These are phyloP conservation scores for Ilyonectria robusta DNA, from an alignment of 2,329 filamentous ascomycete genomes.

Conservation along the genomic window DNA sequence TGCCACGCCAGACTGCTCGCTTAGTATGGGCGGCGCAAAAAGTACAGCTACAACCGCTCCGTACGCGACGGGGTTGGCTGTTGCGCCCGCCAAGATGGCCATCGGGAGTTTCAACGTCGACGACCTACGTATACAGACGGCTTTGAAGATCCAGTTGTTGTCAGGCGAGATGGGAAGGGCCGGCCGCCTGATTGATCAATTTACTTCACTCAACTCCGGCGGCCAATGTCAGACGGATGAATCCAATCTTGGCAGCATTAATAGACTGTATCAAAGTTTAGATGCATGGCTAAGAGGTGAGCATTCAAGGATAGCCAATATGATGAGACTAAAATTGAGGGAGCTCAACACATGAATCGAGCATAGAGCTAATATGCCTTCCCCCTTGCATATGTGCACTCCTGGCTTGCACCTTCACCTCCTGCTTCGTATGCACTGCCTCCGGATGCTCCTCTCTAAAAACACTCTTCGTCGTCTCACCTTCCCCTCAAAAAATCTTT, in stretches of 20 bases:
- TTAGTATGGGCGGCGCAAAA: background rate
- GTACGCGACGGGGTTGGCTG: background rate
- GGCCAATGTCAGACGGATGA: background rate
- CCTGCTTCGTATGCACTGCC: too few species aligned
- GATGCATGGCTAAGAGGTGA: slow-evolving; percentile 10
- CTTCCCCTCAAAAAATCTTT: too few species aligned
- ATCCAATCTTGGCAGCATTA: slow-evolving; percentile 4
- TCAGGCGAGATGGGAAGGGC: slow-evolving; percentile 15
- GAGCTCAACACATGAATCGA: slow-evolving; percentile 18
- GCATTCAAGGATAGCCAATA: slow-evolving; percentile 10
- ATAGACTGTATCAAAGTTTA: slow-evolving; percentile 18
- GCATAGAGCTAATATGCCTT: background rate
- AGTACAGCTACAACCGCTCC: background rate
- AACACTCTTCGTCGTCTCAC: too few species aligned
- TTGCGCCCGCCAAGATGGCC: slow-evolving; percentile 10
- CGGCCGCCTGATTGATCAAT: slow-evolving; percentile 8
- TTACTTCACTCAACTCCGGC: slow-evolving; percentile 7
- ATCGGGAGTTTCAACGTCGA: slow-evolving; percentile 19
- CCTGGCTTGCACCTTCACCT: too few species aligned
- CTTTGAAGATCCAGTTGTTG: slow-evolving; percentile 16
- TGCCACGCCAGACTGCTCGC: background rate
- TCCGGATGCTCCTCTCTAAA: too few species aligned
- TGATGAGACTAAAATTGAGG: slow-evolving; percentile 11
- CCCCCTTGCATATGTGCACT: too few species aligned
- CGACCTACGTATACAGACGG: slow-evolving; percentile 16